Conservation (phyloP, 345 rosid species). For the Bretschneidera sinensis region DNA sequence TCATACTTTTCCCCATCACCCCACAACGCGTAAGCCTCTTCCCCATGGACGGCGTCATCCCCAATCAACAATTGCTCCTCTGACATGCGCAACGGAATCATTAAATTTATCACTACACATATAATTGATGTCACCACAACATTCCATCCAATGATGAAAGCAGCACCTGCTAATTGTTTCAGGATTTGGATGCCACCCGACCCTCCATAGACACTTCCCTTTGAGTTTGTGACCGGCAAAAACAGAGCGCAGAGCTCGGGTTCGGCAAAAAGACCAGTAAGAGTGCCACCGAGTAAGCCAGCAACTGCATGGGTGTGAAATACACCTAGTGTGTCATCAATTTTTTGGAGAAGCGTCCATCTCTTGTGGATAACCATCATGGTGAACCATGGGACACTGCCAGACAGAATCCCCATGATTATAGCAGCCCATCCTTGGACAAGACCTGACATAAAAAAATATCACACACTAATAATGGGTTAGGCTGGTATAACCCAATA, state of each 20-base stretch:
- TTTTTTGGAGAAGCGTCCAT: slow-evolving; percentile 31
- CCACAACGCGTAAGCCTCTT: slow-evolving; percentile 52
- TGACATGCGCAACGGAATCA: slow-evolving; percentile 40
- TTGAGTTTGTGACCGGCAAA: slow-evolving; percentile 35
- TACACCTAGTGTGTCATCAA: slow-evolving; percentile 43
- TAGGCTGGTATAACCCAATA: too few relatives aligned
- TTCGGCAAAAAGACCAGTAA: slow-evolving; percentile 46
- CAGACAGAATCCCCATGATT: slow-evolving; percentile 39
- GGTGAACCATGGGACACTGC: slow-evolving; percentile 51
- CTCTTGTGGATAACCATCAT: slow-evolving; percentile 48
- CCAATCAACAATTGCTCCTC: slow-evolving; percentile 42
- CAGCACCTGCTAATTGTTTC: slow-evolving; percentile 37
- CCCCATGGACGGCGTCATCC: slow-evolving; percentile 50
- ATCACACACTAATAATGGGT: too few relatives aligned
- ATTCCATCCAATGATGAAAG: slow-evolving; percentile 41
- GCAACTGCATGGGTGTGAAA: slow-evolving; percentile 51
- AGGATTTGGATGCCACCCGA: slow-evolving; percentile 41
- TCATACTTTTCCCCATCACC: slow-evolving; percentile 47
- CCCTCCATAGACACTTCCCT: slow-evolving; percentile 40
- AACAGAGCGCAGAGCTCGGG: slow-evolving; percentile 31
- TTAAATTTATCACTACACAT: slow-evolving; percentile 26
- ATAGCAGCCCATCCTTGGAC: slow-evolving; percentile 60
- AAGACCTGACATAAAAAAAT: slow-evolving; percentile 26
- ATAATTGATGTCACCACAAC: slow-evolving; percentile 32
- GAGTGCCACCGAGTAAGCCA: slow-evolving; percentile 39